These are phyloP conservation scores for Cyclocybe cylindracea DNA, from an alignment of 768 basidiomycete species.

Conservation along the genomic window DNA sequence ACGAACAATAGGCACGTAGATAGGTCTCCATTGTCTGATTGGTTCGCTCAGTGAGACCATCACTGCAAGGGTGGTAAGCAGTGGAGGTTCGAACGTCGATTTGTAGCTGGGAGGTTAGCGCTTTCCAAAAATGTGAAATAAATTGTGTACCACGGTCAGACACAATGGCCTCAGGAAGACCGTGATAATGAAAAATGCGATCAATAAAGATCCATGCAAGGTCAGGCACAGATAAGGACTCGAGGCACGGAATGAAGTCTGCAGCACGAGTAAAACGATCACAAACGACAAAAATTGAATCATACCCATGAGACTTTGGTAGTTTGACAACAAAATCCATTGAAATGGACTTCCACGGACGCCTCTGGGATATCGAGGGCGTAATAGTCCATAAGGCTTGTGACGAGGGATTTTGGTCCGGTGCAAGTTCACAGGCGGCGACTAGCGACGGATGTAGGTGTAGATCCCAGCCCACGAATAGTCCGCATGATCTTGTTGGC, in stretches of 20 bases:
- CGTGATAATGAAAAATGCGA: conserved; percentile 35
- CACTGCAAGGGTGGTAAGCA: conserved; percentile 18
- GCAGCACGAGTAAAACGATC: conserved; percentile 40
- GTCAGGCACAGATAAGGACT: conserved; percentile 26
- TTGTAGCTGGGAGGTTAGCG: conserved; percentile 10
- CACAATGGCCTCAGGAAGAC: conserved; percentile 31
- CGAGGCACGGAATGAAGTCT: conserved; percentile 39
- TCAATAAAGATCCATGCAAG: conserved; percentile 36
- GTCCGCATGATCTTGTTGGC: conserved; percentile 35
- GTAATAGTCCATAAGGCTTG: conserved; percentile 35
- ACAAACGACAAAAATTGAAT: conserved; percentile 37
- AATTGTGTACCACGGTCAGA: conserved; percentile 34
- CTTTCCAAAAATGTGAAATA: conserved; percentile 29
- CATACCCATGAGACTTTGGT: conserved; percentile 34
- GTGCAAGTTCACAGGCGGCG: conserved; percentile 34
- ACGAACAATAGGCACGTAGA: conserved; percentile 33
- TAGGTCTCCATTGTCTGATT: conserved; percentile 40
- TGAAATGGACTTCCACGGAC: conserved; percentile 37
- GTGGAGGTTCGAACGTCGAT: conserved; percentile 15
- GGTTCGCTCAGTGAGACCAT: conserved; percentile 29
- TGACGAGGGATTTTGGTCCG: conserved; percentile 32
- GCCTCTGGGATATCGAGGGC: conserved; percentile 34
- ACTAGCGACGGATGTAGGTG: conserved; percentile 27
- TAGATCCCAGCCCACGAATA: conserved; percentile 41
- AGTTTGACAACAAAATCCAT: conserved; percentile 47